Conservation (phyloP, 345 rosid species). For the Dipteronia sinensis region DNA sequence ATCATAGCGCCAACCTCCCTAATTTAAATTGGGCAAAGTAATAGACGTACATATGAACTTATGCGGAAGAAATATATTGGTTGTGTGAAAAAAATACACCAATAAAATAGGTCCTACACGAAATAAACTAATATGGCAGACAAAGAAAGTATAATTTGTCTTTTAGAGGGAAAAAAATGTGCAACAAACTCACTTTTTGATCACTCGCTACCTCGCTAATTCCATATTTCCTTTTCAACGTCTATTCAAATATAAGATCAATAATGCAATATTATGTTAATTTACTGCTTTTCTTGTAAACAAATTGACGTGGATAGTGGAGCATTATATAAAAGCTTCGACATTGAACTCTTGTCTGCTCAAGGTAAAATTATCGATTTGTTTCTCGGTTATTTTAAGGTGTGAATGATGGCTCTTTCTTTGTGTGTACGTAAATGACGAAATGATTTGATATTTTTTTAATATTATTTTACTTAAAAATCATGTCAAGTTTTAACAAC, state of each 20-base stretch:
- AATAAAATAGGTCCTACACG: background rate
- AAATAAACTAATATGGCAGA: background rate
- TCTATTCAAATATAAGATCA: too few species aligned
- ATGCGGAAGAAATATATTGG: background rate
- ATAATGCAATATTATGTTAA: background rate
- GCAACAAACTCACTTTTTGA: background rate
- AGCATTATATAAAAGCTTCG: background rate
- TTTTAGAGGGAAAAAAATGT: background rate
- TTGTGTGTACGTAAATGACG: too few species aligned
- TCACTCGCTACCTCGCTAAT: background rate
- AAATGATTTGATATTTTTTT: too few species aligned
- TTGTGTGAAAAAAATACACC: too few species aligned
- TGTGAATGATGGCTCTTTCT: too few species aligned
- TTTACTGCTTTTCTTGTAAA: background rate
- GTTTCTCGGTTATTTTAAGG: too few species aligned
- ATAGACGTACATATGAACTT: background rate
- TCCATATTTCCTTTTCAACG: background rate
- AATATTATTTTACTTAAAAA: too few species aligned
- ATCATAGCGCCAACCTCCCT: background rate
- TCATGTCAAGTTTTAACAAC: too few species aligned
- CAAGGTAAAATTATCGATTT: too few species aligned
- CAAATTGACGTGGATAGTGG: background rate
- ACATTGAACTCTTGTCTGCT: too few species aligned
- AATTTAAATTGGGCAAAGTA: background rate
- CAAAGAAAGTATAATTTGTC: background rate